phyloP scores from a whole-genome alignment of 495 filamentous ascomycete species.

The Aspergillus mulundensis region DNA sequence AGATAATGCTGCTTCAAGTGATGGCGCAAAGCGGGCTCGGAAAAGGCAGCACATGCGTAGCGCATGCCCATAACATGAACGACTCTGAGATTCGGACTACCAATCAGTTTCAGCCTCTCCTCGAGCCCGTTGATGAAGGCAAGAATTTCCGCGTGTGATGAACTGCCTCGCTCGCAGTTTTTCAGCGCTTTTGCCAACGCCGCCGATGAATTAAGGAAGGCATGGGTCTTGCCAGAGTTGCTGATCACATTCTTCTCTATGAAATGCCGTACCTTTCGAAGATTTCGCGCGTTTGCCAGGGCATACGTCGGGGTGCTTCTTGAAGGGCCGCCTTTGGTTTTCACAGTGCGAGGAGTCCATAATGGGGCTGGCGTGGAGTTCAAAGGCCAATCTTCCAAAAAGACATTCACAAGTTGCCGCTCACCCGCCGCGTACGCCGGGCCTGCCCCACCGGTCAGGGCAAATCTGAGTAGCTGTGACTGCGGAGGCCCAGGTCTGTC shows the following conservation, averaged over 20 bases:
- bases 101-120: conserved; percentile 21
- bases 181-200: conserved; percentile 7
- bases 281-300: conserved; percentile 4
- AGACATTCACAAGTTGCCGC: conserved; percentile 12
- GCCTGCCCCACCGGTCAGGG: conserved; percentile 19
- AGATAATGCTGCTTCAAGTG: conserved; percentile 23
- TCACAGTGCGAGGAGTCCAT: conserved; percentile 14
- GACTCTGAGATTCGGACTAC: not conserved
- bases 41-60: conserved; percentile 30
- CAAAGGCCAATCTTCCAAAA: conserved; percentile 25
- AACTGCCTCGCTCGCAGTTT: conserved; percentile 16
- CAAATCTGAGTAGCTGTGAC: conserved; percentile 30
- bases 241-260: conserved; percentile 23
- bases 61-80: conserved; percentile 23
- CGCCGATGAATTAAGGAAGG: conserved; percentile 11
- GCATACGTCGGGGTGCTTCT: not conserved
- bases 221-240: not conserved
- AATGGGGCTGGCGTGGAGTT: conserved; percentile 18
- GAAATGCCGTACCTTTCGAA: conserved; percentile 12
- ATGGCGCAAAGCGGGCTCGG: conserved; percentile 21
- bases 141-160: conserved; percentile 28
- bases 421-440: not conserved
- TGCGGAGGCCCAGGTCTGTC: conserved; percentile 19
- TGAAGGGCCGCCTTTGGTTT: not conserved
- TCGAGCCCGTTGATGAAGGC: conserved; percentile 25